Base-by-base conservation (phyloP, 345 rosid species). In the Sonneratia caseolaris region DNA sequence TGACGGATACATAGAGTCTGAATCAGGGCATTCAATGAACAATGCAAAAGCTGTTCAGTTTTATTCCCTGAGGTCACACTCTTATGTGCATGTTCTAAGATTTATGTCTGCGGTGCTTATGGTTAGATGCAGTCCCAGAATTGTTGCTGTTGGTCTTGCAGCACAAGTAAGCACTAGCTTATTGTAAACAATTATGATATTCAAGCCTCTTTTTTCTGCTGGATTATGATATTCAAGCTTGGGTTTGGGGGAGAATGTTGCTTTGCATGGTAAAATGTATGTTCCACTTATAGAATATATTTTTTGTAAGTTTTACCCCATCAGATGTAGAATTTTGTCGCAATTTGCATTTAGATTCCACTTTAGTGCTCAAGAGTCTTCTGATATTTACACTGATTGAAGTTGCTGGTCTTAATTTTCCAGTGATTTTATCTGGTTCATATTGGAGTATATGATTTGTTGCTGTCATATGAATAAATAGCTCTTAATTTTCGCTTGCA, bases 51-150 rank as follows among this genome's bases (percentile, higher is more conserved):
- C 92, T 73, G 97, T 95, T 81, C 89, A 84, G 72, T 95, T 95
- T 82, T 95, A 86, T 85, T 95, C 99, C 3, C 82, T 95, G 65
- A 86, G 74, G 81, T 90, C 93, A 71, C 93, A 90, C 75, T 81
- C 82, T 79, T 90, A 90, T 73, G 96, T 90, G 68, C 91, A 95
- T 80, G 86, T 92, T 74, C 85, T 95, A 82, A 86, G 93, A 80
- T 95, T 95, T 76, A 94, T 97, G 10, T 90, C 99, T 43, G 79
- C 91, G 68, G 96, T 95, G 27, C 87, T 87, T 79, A 88, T 88
- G 93, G 83, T 95, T 80, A 89, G 99, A 79, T 92, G 97, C 93
- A 92, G 97, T 80, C 82, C 90, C 37, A 86, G 78, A 68, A 85
- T 95, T 36, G 86, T 95, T 42, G 96, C 96, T 24, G 90, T 95